Evolutionary conservation across 805 yeast genomes (phyloP).

Genomic region (Pichia eremophila): DNA sequence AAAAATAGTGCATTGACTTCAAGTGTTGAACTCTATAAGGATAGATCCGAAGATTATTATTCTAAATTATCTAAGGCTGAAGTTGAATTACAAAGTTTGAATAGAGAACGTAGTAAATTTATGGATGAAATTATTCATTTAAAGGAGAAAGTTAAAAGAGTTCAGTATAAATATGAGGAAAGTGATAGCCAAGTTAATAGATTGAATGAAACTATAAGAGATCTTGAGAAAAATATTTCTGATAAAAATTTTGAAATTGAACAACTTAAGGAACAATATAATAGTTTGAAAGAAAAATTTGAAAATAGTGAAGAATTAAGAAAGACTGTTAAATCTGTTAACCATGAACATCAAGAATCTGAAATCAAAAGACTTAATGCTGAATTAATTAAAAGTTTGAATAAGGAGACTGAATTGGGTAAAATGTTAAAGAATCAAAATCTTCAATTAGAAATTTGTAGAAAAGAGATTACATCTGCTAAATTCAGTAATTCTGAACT

Average conservation of each 20-base stretch:
- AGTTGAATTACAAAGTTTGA: constrained; percentile 53
- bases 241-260: constrained; percentile 48
- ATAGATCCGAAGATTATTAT: constrained; percentile 66
- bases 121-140: constrained; percentile 45
- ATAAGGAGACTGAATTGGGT: constrained; percentile 56
- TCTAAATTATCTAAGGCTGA: constrained; percentile 73
- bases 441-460: constrained; percentile 49
- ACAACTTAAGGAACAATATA: constrained; percentile 38
- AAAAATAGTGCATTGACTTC: constrained; percentile 48
- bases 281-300: constrained; percentile 41
- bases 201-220: constrained; percentile 39
- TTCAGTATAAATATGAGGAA: constrained; percentile 44
- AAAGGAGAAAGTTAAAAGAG: constrained; percentile 34
- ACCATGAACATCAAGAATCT: constrained; percentile 27
- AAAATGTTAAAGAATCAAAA: constrained; percentile 54
- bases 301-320: constrained; percentile 35
- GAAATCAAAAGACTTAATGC: constrained; percentile 47
- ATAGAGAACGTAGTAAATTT: constrained; percentile 49
- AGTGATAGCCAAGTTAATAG: constrained; percentile 46
- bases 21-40: constrained; percentile 52
- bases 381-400: constrained; percentile 45
- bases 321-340: constrained; percentile 23
- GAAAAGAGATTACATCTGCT: constrained; percentile 33
- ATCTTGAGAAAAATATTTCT: constrained; percentile 46
- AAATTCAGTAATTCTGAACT: constrained; percentile 31